Percentiles rank a stretch among this genome's conserved stretches.
Evolutionary conservation across 257 asterid genomes (phyloP).

Genomic region (Petunia axillaris): DNA sequence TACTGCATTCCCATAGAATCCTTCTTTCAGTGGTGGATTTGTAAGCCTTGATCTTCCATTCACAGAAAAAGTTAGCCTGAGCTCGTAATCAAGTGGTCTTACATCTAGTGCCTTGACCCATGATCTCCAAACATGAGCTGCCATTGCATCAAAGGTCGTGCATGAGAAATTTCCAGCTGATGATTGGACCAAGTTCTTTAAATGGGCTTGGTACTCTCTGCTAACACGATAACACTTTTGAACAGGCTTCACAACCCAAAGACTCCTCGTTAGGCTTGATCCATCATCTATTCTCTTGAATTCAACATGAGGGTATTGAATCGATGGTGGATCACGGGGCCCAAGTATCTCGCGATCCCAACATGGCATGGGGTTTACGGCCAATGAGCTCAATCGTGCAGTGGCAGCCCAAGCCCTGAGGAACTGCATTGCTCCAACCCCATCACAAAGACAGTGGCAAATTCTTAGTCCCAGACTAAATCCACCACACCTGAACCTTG

Average conservation of each 20-base stretch:
- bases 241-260: constrained; percentile 61
- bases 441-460: constrained; percentile 90
- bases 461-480: constrained; percentile 80
- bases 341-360: constrained; percentile 76
- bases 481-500: constrained; percentile 77
- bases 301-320: constrained; percentile 63
- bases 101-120: constrained; percentile 72
- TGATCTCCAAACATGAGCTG: constrained; percentile 90
- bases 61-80: constrained; percentile 82
- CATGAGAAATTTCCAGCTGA: constrained; percentile 41
- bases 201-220: constrained; percentile 52
- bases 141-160: constrained; percentile 82
- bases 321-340: constrained; percentile 64
- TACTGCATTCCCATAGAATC: constrained; percentile 81
- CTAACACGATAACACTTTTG: constrained; percentile 74
- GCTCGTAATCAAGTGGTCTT: constrained; percentile 56
- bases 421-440: constrained; percentile 92
- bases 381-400: constrained; percentile 56
- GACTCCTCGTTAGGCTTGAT: constrained; percentile 51
- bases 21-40: constrained; percentile 56
- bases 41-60: constrained; percentile 70
- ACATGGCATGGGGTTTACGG: constrained; percentile 53
- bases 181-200: constrained; percentile 55
- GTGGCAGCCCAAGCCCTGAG: constrained; percentile 79
- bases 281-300: constrained; percentile 58